Base-by-base conservation (phyloP, 1,139 yeast genomes). In the Scheffersomyces insectosa region DNA sequence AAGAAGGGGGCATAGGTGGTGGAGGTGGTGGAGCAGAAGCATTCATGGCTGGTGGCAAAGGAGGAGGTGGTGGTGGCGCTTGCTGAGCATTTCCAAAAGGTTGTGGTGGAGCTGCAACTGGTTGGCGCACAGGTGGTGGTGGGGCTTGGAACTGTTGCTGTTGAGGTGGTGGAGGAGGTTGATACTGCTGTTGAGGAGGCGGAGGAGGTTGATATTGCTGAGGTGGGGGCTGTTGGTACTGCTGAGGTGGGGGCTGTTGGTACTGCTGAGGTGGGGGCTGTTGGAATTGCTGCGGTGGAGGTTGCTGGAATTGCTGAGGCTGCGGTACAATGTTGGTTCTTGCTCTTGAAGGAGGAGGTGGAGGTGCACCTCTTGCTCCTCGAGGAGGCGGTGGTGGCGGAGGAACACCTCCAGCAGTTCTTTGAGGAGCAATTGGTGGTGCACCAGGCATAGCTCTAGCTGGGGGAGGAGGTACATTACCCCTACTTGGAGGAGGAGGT, bases 231-330 rank as follows among this genome's bases (percentile, higher is more conserved):
- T 16, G 31, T 12, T 16, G 31, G 12, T 28, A 36, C 27, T 36
- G 48, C 39, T 14, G 50, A 43, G 58, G 51, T 11, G 55, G 56
- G n/a, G 59, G 61, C 1, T 44, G 45, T 16, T 51, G 49, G 30
- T 52, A 50, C 13, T 44, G 31, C 8, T 36, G 38, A 11, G 51
- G 54, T 5, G 52, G 41, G 28, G 48, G 41, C 12, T 15, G 28
- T 29, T 15, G 29, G 9, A n/a, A 31, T n/a, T 37, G 41, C n/a
- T 35, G 38, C 4, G 37, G 44, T 9, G 41, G 38, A 9, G 41
- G 43, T 10, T 33, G 36, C 25, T 68, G 63, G 15, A 72, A 72
- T 6, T 72, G 72, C 3, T 71, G 66, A 4, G 69, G 63, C 28
- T 61, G 44, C 33, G 37, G 40, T 14, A 7, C 25, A 20, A 20